Percentiles rank a stretch among this genome's conserved stretches.
Conservation (phyloP, 2,329 filamentous ascomycete genomes). For the Xylaria sp. region DNA sequence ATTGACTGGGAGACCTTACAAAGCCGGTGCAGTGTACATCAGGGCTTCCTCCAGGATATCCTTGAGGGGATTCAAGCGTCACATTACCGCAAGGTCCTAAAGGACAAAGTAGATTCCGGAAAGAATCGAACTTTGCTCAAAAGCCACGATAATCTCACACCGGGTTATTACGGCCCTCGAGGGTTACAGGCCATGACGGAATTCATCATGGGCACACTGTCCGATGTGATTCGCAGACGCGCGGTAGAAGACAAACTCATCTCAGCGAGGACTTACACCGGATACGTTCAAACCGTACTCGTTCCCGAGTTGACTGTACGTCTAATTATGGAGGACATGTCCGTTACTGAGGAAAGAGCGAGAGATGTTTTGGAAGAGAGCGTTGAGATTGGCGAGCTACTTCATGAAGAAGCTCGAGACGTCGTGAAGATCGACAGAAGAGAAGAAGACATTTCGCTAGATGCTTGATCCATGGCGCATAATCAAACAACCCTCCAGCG, state of each 20-base stretch:
- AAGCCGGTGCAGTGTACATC: conserved; percentile 61
- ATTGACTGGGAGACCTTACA: conserved; percentile 73
- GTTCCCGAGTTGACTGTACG: conserved; percentile 71
- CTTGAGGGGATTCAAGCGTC: conserved; percentile 62
- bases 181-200: conserved; percentile 76
- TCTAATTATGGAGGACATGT: conserved; percentile 63
- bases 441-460: conserved; percentile 28
- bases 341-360: conserved; percentile 49
- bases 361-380: conserved; percentile 68
- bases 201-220: conserved; percentile 66
- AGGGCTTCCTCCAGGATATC: conserved; percentile 60
- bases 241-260: conserved; percentile 70
- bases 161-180: conserved; percentile 83
- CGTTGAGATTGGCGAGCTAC: conserved; percentile 67
- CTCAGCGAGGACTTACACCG: conserved; percentile 67
- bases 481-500: background rate
- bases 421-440: conserved; percentile 46
- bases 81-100: conserved; percentile 64
- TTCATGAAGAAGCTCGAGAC: conserved; percentile 70
- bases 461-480: background rate
- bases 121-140: conserved; percentile 65
- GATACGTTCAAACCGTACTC: conserved; percentile 75
- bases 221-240: conserved; percentile 62
- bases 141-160: conserved; percentile 63
- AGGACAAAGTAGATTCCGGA: conserved; percentile 60